Evolutionary conservation across 192 early-diverging fungal genomes (phyloP), one percentile per base, ranked within the genome.

Genomic region (Coemansia reversa): DNA sequence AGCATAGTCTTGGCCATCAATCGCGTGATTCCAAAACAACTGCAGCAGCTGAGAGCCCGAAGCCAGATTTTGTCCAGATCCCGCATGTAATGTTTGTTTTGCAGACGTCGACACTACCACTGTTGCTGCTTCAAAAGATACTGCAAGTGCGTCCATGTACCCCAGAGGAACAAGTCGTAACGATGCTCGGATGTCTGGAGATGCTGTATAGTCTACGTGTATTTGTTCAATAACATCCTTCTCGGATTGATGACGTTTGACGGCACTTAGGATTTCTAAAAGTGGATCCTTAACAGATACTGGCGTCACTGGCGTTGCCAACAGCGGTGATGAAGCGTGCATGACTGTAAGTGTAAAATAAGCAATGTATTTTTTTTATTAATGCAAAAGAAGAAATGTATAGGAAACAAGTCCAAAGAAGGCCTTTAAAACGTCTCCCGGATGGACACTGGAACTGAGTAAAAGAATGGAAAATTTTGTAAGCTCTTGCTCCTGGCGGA

Each of bases 111-210:
- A 39, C 12, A 39, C 51, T 18, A 39, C 56, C 7, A 23, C 28
- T 14, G 11, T 22, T 54, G 30, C 48, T 12, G 51, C 58, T 20
- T 51, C 50, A 11, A 20, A 19, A 16, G 48, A 33, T 18, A 20
- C 47, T 29, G 29, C 28, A 0, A 74, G 67, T 0, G 23, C 56
- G 32, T 79, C 67, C 22, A 80, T 50, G 60, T 67, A 80, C 16
- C 49, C 45, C 9, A 59, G 67, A 33, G 66, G 58, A 12, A 80
- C 49, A 3, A 80, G 68, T 4, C 77, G 77, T 16, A 80, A 45
- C 30, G 51, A 25, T 1, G 67, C 72, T 0, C 77, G 77, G 18
- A 68, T 52, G 28, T 80, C 72, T 2, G 76, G 35, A 18, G 60
- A 71, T 7, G 22, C 18, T 16, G 24, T 12, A 61, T 56, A 63